Base-by-base conservation (phyloP, 371 early-diverging fungal genomes). In the Mortierella polycephala region DNA sequence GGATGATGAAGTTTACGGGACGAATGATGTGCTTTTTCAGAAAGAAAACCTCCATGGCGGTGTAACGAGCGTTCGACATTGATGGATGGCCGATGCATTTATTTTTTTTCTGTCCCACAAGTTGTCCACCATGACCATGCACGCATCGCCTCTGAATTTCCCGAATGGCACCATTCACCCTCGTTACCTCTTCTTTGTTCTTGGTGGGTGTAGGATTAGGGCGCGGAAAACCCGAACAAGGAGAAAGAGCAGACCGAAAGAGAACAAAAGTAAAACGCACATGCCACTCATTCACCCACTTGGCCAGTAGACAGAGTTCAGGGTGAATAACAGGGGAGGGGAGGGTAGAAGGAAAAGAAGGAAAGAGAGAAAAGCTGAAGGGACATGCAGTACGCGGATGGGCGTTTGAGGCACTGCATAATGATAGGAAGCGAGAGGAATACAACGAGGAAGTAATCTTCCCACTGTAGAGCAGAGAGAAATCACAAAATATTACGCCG, bases 131-230 rank as follows among this genome's bases (percentile, higher is more conserved):
- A 4, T 30, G 64, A 64, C 49, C 51, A 66, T 71, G 66, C 66
- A 60, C 39, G 9, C 71, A 71, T 71, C 41, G 71, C 58, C 60
- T 71, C 20, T 49, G 60, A 65, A 60, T 42, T 71, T 71, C 66
- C 72, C 72, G 72, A 57, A 71, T 71, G 66, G 57, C 62, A 71
- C 60, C 72, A 71, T 71, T 30, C 30, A 4, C 30, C 30, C 4
- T 30, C 30, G 30, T 30, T 30, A 30, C 30, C 30, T 30, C 4
- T 30, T 30, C 30, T 30, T 4, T 30, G 1, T 30, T 30, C 4
- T 30, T 30, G 47, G 7, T 11, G 8, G n/a, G 7, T 5, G 18
- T 7, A 57, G n/a, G 23, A 11, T 9, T 21, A 20, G 42, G 5
- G 42, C 46, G 21, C 21, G 23, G 45, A 39, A 60, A 50, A 18